Evolutionary conservation across 176 grass and related monocot genomes (phyloP), one percentile per base, ranked within the genome.

Genomic region (Zoysia pacifica): DNA sequence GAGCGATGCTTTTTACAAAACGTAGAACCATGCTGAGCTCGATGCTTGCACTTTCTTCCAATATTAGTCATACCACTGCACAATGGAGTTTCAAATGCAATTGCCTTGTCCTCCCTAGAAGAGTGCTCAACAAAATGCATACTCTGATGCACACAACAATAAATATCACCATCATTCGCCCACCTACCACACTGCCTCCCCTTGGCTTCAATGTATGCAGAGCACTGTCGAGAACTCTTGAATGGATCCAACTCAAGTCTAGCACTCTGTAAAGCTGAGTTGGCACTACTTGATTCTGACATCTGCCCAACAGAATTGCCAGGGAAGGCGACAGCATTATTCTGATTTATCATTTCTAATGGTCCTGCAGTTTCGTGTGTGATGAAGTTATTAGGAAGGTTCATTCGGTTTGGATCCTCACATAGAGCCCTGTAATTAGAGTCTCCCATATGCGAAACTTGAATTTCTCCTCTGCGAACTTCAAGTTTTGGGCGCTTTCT

Each of bases 31-130:
- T 88, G 63, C 66, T 90, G 88, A 67, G 96, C 93, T 77, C 90
- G 90, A 92, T 99, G 96, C 70, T 99, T 99, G 76, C 96, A 99
- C 83, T 91, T 93, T 79, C 86, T 89, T 70, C 96, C 96, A 76
- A 88, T 84, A 89, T 93, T 99, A 79, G 96, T 99, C 69, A 60
- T 82, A 71, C 96, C 96, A 52, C 84, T 76, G 68, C 96, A 99
- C 53, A 95, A 65, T 42, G 73, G 82, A 63, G 88, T 69, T 77
- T 95, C 96, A 59, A 79, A 44, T 75, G 75, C 72, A 86, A 83
- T 51, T 74, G 76, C 16, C 74, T 79, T 86, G 52, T 81, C 92
- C 73, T 91, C 87, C 41, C 74, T 86, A 62, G 72, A 86, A 66
- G 65, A 83, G 64, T 84, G 79, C 43, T 85, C 90, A 72, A 75